Percentiles rank a stretch among this genome's conserved stretches.
phyloP scores from a whole-genome alignment of 768 basidiomycete genomes.

The Boletellus ananiceps region DNA sequence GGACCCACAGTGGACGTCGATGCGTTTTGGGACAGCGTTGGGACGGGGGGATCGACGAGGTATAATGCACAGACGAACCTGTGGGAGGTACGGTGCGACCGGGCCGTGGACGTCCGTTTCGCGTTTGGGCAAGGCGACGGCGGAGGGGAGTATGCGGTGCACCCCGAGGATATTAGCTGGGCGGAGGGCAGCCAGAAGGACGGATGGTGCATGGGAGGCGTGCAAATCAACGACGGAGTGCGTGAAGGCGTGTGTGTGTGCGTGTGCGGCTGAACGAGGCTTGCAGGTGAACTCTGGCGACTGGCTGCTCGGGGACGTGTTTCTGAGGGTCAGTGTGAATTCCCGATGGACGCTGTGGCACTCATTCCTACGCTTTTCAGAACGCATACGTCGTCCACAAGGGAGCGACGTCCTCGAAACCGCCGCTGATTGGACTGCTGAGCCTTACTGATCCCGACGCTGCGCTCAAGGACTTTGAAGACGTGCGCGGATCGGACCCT shows the following conservation, averaged over 20 bases:
- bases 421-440: slow-evolving; percentile 44
- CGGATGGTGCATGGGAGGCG: slow-evolving; percentile 54
- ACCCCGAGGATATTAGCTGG: slow-evolving; percentile 54
- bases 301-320: slow-evolving; percentile 59
- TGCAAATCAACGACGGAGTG: slow-evolving; percentile 51
- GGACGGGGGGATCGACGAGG: slow-evolving; percentile 35
- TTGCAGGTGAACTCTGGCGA: slow-evolving; percentile 49
- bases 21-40: slow-evolving; percentile 48
- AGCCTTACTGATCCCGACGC: slow-evolving; percentile 37
- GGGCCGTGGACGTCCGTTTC: slow-evolving; percentile 43
- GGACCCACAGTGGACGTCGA: slow-evolving; percentile 50
- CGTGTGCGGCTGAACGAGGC: slow-evolving; percentile 2
- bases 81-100: slow-evolving; percentile 51
- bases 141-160: slow-evolving; percentile 38
- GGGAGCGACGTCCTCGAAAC: slow-evolving; percentile 33
- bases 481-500: slow-evolving; percentile 40
- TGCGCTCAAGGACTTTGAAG: slow-evolving; percentile 38
- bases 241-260: slow-evolving; percentile 1
- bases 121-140: slow-evolving; percentile 37
- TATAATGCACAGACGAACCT: slow-evolving; percentile 32
- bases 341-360: too few species aligned
- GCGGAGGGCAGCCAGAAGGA: slow-evolving; percentile 35
- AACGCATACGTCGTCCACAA: slow-evolving; percentile 54
- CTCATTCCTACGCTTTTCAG: slow-evolving; percentile 23
- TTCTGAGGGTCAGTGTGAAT: slow-evolving; percentile 42